These are phyloP conservation scores for Quaeritorhiza haematococci DNA, from an alignment of 371 early-diverging fungal genomes.

Conservation along the genomic window DNA sequence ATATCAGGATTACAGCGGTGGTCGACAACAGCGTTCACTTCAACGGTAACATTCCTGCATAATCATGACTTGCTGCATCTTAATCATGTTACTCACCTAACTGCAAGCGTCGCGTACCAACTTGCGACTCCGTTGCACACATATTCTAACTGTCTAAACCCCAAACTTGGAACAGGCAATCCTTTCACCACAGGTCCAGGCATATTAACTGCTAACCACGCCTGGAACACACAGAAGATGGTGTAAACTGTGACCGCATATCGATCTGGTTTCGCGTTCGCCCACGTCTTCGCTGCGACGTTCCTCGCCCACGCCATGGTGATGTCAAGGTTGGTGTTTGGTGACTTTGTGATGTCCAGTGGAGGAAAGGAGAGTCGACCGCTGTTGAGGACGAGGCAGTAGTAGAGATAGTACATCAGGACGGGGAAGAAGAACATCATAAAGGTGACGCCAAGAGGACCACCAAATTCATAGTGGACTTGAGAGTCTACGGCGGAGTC, in stretches of 20 bases:
- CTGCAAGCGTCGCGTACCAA: conserved; percentile 48
- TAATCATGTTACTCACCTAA: conserved; percentile 15
- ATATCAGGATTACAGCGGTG: neutral
- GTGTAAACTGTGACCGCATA: conserved; percentile 56
- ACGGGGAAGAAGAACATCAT: conserved; percentile 70
- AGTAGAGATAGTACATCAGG: conserved; percentile 70
- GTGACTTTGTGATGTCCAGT: conserved; percentile 18
- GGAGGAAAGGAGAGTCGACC: conserved; percentile 53
- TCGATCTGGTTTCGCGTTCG: conserved; percentile 50
- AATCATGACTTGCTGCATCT: too few species aligned
- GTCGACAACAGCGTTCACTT: neutral
- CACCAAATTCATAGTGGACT: conserved; percentile 69
- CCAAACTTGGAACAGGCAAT: conserved; percentile 62
- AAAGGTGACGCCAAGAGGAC: conserved; percentile 58
- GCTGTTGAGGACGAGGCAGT: conserved; percentile 61
- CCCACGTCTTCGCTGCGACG: conserved; percentile 42
- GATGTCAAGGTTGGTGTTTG: conserved; percentile 15
- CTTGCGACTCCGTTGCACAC: conserved; percentile 54
- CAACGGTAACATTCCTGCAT: neutral
- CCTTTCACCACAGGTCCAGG: conserved; percentile 67
- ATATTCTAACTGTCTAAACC: conserved; percentile 53
- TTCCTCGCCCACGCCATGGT: conserved; percentile 17
- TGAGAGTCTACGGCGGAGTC: conserved; percentile 56
- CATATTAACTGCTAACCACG: conserved; percentile 56
- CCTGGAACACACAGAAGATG: conserved; percentile 52